These are phyloP conservation scores for Zygotorulaspora florentina DNA, from an alignment of 805 yeast species.

Conservation along the genomic window DNA sequence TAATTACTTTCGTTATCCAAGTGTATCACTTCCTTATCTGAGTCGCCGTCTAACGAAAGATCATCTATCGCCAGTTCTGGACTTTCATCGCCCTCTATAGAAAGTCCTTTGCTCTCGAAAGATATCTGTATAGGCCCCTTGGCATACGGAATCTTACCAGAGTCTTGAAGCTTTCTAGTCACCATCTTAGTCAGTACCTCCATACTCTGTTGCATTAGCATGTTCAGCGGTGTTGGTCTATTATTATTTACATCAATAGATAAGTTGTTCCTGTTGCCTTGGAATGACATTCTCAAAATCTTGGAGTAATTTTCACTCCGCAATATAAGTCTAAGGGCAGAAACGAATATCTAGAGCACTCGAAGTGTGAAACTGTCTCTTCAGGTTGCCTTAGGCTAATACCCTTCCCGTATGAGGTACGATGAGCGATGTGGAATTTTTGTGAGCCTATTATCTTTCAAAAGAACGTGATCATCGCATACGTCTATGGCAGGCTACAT, in stretches of 20 bases:
- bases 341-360: too few species aligned
- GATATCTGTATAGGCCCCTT: conserved; percentile 21
- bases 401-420: too few species aligned
- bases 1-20: conserved; percentile 17
- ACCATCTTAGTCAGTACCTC: conserved; percentile 32
- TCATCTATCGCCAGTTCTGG: background rate
- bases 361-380: too few species aligned
- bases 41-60: background rate
- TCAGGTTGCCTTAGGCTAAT: too few species aligned
- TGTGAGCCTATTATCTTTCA: background rate
- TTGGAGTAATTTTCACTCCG: background rate
- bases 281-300: conserved; percentile 1
- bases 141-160: conserved; percentile 15
- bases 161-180: conserved; percentile 29
- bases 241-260: conserved; percentile 13
- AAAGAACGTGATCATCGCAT: too few species aligned
- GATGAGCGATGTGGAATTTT: background rate
- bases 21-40: conserved; percentile 13
- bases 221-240: conserved; percentile 31
- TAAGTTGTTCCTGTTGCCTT: conserved; percentile 49
- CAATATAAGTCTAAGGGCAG: too few species aligned
- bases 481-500: background rate
- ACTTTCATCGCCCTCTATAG: background rate
- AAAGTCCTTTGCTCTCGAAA: conserved; percentile 11
- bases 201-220: conserved; percentile 36